Conservation (phyloP, 2,329 filamentous ascomycete genomes). For the Zopfia rhizophila region DNA sequence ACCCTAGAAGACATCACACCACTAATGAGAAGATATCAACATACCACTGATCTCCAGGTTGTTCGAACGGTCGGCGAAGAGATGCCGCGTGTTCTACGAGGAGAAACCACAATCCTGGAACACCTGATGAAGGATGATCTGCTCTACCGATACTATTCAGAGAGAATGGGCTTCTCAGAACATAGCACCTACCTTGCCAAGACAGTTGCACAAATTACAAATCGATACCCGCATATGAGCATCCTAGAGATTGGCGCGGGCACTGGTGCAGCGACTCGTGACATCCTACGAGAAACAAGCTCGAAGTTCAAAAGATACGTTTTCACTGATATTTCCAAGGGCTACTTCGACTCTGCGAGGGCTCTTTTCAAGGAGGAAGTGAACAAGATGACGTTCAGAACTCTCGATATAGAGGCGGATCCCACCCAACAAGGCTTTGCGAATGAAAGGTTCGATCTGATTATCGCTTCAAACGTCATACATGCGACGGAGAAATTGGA, state of each 20-base stretch:
- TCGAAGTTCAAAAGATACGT: slow-evolving; percentile 4
- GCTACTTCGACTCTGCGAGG: slow-evolving; percentile 9
- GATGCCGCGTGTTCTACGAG: not conserved
- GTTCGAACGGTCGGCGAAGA: no score
- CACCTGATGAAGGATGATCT: slow-evolving; percentile 9
- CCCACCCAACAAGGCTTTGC: slow-evolving; percentile 13
- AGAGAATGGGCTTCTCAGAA: not conserved
- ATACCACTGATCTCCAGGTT: no score
- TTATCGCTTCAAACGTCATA: slow-evolving; percentile 14
- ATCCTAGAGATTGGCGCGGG: slow-evolving; percentile 20
- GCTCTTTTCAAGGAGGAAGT: slow-evolving; percentile 1
- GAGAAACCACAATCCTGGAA: not conserved
- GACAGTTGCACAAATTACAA: slow-evolving; percentile 1
- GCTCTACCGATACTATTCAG: slow-evolving; percentile 13
- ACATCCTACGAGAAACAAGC: not conserved
- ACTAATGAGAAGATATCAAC: no score
- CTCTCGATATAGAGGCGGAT: slow-evolving; percentile 9
- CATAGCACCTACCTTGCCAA: not conserved
- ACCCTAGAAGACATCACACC: no score
- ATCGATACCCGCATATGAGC: slow-evolving; percentile 11
- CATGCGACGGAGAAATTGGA: slow-evolving; percentile 13
- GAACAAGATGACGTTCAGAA: slow-evolving; percentile 7
- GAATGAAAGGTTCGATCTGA: slow-evolving; percentile 12
- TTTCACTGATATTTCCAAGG: slow-evolving; percentile 18
- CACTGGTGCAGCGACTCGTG: slow-evolving; percentile 12